These are phyloP conservation scores for Tricholoma saponaceum DNA, from an alignment of 768 basidiomycete genomes.

Conservation along the genomic window DNA sequence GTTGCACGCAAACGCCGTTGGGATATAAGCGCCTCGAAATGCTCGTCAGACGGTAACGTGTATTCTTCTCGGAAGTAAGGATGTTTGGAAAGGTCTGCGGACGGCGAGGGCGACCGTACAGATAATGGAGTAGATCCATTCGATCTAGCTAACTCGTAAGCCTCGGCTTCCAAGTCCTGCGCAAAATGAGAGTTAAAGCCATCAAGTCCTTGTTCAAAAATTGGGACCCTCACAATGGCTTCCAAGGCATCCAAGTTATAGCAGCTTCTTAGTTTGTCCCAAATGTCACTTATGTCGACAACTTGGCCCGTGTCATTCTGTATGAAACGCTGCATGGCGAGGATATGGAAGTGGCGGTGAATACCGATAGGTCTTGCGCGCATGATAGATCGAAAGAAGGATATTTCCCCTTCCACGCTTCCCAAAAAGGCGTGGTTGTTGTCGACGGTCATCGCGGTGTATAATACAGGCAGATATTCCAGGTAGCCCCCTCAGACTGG, in stretches of 20 bases:
- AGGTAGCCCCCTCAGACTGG: not conserved
- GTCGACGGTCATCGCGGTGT: slow-evolving; percentile 15
- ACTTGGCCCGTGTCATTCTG: slow-evolving; percentile 62
- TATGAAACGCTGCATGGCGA: slow-evolving; percentile 71
- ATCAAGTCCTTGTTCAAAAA: slow-evolving; percentile 5
- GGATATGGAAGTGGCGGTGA: slow-evolving; percentile 77
- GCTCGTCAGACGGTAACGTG: slow-evolving; percentile 53
- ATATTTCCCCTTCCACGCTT: slow-evolving; percentile 77
- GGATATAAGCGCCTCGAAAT: slow-evolving; percentile 55
- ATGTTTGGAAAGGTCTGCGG: slow-evolving; percentile 62
- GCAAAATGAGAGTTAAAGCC: slow-evolving; percentile 8
- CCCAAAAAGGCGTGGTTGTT: slow-evolving; percentile 46
- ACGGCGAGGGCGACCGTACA: slow-evolving; percentile 64
- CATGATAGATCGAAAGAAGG: slow-evolving; percentile 81
- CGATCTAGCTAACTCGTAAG: slow-evolving; percentile 39
- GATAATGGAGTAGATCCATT: slow-evolving; percentile 41
- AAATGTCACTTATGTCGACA: slow-evolving; percentile 61
- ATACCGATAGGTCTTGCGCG: slow-evolving; percentile 79
- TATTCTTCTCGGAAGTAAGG: slow-evolving; percentile 76
- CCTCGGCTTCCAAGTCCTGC: slow-evolving; percentile 41
- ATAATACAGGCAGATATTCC: slow-evolving; percentile 6
- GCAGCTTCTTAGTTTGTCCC: slow-evolving; percentile 67
- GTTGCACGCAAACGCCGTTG: slow-evolving; percentile 61
- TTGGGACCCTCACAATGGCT: slow-evolving; percentile 46
- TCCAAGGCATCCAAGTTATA: slow-evolving; percentile 79